Percentiles rank a stretch among this genome's conserved stretches.
These are phyloP conservation scores for Agroathelia rolfsii DNA, from an alignment of 1,284 basidiomycete genomes.

Conservation along the genomic window DNA sequence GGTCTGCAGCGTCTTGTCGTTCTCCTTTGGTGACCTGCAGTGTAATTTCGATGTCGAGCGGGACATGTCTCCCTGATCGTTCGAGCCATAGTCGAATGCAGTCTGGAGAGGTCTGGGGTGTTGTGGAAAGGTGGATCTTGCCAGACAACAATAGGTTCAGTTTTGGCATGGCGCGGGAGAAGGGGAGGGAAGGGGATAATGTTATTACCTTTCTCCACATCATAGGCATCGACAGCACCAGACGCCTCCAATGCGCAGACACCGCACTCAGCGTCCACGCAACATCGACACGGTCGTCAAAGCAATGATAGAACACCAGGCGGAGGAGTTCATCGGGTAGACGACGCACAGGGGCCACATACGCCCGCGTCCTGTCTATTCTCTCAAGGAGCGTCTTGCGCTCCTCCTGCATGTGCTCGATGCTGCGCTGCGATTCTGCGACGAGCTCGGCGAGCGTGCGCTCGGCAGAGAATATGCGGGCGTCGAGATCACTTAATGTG, in stretches of 20 bases:
- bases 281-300: slow-evolving; percentile 55
- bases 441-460: slow-evolving; percentile 46
- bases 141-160: slow-evolving; percentile 9
- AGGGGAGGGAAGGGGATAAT: slow-evolving; percentile 9
- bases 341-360: slow-evolving; percentile 57
- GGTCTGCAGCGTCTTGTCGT: slow-evolving; percentile 20
- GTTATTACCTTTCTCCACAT: slow-evolving; percentile 63
- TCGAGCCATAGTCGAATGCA: slow-evolving; percentile 71
- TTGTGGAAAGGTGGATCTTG: slow-evolving; percentile 63
- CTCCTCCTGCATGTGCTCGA: slow-evolving; percentile 42
- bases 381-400: slow-evolving; percentile 35
- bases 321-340: slow-evolving; percentile 57
- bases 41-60: slow-evolving; percentile 70
- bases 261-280: slow-evolving; percentile 64
- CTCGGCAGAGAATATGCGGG: slow-evolving; percentile 32
- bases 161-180: slow-evolving; percentile 4
- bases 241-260: slow-evolving; percentile 49
- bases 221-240: slow-evolving; percentile 51
- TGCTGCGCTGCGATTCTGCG: slow-evolving; percentile 37
- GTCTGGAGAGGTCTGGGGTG: slow-evolving; percentile 59
- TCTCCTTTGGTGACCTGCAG: slow-evolving; percentile 43
- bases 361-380: slow-evolving; percentile 40
- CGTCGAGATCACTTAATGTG: slow-evolving; percentile 19
- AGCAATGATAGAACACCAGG: slow-evolving; percentile 55
- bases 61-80: slow-evolving; percentile 54